Evolutionary conservation across 768 basidiomycete species (phyloP), one percentile per base, ranked within the genome.

Genomic region (Leucocoprinus birnbaumii): DNA sequence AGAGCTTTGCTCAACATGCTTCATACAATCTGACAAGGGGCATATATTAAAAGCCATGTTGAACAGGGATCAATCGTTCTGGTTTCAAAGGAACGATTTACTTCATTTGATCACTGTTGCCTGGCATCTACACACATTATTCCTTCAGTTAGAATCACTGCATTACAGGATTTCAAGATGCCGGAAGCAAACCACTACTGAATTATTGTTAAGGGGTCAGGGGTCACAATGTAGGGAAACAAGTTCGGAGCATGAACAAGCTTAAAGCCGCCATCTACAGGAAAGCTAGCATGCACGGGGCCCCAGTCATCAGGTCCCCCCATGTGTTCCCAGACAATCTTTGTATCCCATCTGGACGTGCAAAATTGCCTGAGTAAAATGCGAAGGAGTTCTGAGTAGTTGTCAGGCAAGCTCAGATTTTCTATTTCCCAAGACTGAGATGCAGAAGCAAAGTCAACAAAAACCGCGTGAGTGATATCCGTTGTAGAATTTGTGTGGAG

Each of bases 361-460:
- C 50, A 43, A 8, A 19, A 0, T 11, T 22, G 18, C 2, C 48
- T 14, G 24, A 46, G 19, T 16, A 57, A 21, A 34, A 22, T 9
- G 6, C 11, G 37, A 19, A 57, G 37, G 0, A 41, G 14, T 9
- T 37, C 50, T 16, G 22, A 46, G 53, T 62, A 62, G 41, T 63
- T 63, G 7, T 52, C 5, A 16, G 59, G 44, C 2, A 14, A 11
- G 50, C 52, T 55, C 13, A 35, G 38, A 21, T 58, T 53, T 5
- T 51, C 24, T 40, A 42, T 11, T 21, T 55, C 51, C 55, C 55
- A 59, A 7, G 62, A 55, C 51, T 61, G 60, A 6, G 38, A 57
- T 22, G 60, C 58, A 1, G 40, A 45, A 2, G 55, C 55, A 53
- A 63, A 61, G 48, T 61, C 62, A 24, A 63, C 49, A 3, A 63